Evolutionary conservation across 2,329 filamentous ascomycete genomes (phyloP).

Genomic region (Ceratocystiopsis sp.): DNA sequence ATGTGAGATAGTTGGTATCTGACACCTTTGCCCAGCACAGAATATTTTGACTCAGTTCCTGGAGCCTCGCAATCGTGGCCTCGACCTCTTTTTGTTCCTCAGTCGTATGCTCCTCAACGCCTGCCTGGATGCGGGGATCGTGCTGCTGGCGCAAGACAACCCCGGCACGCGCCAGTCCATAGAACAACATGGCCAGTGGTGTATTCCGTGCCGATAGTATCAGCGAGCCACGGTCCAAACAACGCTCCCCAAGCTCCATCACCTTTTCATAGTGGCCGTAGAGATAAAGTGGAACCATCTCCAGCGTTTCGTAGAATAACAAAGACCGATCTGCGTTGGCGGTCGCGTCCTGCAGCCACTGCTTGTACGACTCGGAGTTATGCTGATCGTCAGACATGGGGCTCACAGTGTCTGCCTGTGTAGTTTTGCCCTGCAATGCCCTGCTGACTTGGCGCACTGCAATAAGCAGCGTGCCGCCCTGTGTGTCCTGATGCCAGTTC

Average conservation of each 20-base stretch:
- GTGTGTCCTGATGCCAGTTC: constrained; percentile 53
- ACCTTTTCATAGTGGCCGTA: constrained; percentile 46
- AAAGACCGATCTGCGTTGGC: constrained; percentile 46
- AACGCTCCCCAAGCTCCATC: constrained; percentile 35
- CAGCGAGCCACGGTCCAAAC: constrained; percentile 27
- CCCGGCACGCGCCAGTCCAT: constrained; percentile 39
- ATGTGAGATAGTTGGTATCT: constrained; percentile 54
- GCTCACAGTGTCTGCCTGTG: constrained; percentile 26
- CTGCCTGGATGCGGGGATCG: constrained; percentile 24
- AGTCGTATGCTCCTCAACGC: constrained; percentile 21
- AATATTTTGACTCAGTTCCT: constrained; percentile 40
- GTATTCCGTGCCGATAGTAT: constrained; percentile 45
- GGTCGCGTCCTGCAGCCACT: constrained; percentile 34
- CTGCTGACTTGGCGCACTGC: constrained; percentile 48
- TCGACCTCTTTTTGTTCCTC: constrained; percentile 14
- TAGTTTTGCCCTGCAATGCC: constrained; percentile 60
- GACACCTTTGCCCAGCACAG: constrained; percentile 46
- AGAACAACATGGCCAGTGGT: constrained; percentile 39
- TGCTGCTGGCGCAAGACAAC: constrained; percentile 30
- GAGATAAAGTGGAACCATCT: constrained; percentile 44
- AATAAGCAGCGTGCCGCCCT: constrained; percentile 54
- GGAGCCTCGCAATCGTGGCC: constrained; percentile 34
- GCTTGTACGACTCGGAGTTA: constrained; percentile 38
- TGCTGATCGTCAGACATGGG: constrained; percentile 56
- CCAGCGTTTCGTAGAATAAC: constrained; percentile 51